These are phyloP conservation scores for Penicillium sp. DNA, from an alignment of 2,329 filamentous ascomycete genomes.

Conservation along the genomic window DNA sequence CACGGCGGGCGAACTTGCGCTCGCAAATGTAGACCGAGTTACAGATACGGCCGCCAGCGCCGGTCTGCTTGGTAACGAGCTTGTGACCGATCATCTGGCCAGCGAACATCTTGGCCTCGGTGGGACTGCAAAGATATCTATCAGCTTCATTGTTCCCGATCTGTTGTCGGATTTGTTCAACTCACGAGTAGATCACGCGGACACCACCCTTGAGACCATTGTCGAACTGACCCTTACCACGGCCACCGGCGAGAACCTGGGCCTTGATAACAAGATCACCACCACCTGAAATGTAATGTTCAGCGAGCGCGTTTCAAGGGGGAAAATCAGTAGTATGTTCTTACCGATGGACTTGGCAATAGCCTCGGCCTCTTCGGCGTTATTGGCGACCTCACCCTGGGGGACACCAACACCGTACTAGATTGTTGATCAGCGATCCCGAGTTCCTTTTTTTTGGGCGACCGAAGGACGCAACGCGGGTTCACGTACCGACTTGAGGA, in stretches of 20 bases:
- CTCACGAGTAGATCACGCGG: constrained; percentile 92
- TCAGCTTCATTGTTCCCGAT: constrained; percentile 11
- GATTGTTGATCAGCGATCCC: constrained; percentile 26
- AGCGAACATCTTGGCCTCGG: constrained; percentile 94
- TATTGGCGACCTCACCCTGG: constrained; percentile 81
- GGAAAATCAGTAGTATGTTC: constrained; percentile 17
- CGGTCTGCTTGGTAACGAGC: constrained; percentile 99
- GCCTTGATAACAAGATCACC: constrained; percentile 99
- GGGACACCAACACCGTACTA: constrained; percentile 95
- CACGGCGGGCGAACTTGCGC: constrained; percentile 97
- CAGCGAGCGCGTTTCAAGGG: constrained; percentile 15
- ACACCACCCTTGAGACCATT: constrained; percentile 99
- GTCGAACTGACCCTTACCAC: constrained; percentile 97
- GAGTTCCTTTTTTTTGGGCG: constrained; percentile 11
- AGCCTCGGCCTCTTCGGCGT: constrained; percentile 81
- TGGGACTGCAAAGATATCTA: constrained; percentile 56
- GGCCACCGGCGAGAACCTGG: constrained; percentile 94
- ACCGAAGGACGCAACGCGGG: constrained; percentile 14
- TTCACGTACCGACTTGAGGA: constrained; percentile 66
- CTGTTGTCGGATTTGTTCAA: constrained; percentile 9
- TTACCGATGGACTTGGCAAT: constrained; percentile 85
- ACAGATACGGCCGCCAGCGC: constrained; percentile 88
- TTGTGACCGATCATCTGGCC: constrained; percentile 99
- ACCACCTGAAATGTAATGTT: constrained; percentile 50
- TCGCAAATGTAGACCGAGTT: constrained; percentile 98